Percentiles rank a stretch among this genome's conserved stretches.
These are phyloP conservation scores for Lolium perenne DNA, from an alignment of 176 grass and related monocot species.

Conservation along the genomic window DNA sequence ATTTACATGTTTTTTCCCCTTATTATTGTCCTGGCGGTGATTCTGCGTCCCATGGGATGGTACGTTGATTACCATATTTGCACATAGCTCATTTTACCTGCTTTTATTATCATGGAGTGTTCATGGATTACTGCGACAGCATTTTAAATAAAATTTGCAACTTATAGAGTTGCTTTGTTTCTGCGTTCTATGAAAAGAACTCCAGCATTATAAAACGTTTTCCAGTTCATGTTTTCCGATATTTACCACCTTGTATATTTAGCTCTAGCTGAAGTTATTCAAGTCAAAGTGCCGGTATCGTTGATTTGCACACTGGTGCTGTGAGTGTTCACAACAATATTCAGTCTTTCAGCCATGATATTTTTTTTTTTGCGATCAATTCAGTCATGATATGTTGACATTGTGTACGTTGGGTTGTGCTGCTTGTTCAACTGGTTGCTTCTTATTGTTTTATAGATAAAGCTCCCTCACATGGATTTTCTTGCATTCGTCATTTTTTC, in stretches of 20 bases:
- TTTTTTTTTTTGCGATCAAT: no score
- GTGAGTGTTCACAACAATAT: slow-evolving; percentile 42
- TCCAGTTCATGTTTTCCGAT: neutral
- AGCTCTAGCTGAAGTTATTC: slow-evolving; percentile 55
- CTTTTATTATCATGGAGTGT: neutral
- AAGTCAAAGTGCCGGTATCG: slow-evolving; percentile 34
- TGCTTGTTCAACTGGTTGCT: slow-evolving; percentile 14
- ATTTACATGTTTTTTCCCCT: no score
- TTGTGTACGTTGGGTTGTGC: neutral
- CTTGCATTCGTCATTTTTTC: slow-evolving; percentile 17
- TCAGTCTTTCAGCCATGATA: neutral
- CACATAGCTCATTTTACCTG: no score
- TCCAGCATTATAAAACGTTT: neutral
- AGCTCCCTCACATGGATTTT: slow-evolving; percentile 8
- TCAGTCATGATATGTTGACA: neutral
- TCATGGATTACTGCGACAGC: neutral
- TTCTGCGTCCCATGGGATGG: no score
- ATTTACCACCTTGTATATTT: neutral
- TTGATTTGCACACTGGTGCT: slow-evolving; percentile 31
- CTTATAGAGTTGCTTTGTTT: neutral
- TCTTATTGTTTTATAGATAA: slow-evolving; percentile 8
- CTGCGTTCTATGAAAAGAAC: neutral
- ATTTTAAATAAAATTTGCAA: neutral
- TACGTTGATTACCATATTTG: no score
- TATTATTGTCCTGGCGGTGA: no score